Evolutionary conservation across 2,329 filamentous ascomycete species (phyloP).

Genomic region (Orbilia blumenaviensis): DNA sequence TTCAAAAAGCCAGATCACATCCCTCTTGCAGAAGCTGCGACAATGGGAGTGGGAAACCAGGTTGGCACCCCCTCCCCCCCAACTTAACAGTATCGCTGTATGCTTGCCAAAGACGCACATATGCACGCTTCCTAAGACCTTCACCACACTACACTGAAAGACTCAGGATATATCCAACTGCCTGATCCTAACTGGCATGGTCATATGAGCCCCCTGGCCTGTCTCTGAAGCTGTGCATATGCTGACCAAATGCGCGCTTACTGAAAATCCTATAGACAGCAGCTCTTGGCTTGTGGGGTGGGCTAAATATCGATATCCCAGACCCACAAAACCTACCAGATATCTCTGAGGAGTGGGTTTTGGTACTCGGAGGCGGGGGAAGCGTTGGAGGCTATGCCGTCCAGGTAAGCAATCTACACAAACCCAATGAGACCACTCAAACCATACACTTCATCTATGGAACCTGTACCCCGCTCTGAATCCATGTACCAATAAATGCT

Average conservation of each 20-base stretch:
- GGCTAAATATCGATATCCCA: conserved; percentile 31
- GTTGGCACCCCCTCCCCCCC: conserved; percentile 13
- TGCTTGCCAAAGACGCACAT: background rate
- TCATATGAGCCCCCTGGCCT: conserved; percentile 27
- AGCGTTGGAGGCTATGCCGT: conserved; percentile 46
- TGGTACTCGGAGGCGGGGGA: conserved; percentile 41
- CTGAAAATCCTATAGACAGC: conserved; percentile 27
- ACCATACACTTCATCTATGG: background rate
- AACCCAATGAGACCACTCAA: too few relatives aligned
- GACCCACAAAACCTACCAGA: conserved; percentile 44
- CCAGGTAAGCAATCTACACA: conserved; percentile 28
- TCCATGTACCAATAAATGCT: background rate
- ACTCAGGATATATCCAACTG: background rate
- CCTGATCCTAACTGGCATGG: conserved; percentile 1
- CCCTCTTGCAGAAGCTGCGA: conserved; percentile 24
- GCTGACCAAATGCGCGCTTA: background rate
- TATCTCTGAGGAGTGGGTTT: conserved; percentile 47
- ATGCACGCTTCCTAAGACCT: too few relatives aligned
- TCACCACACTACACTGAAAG: background rate
- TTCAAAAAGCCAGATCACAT: conserved; percentile 38
- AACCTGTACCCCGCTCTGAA: background rate
- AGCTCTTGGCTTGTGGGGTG: conserved; percentile 36
- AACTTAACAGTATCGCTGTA: background rate
- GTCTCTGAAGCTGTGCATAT: conserved; percentile 42
- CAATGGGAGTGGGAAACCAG: conserved; percentile 21